phyloP scores from a whole-genome alignment of 257 asterid genomes.

The Solanum pinnatisectum region DNA sequence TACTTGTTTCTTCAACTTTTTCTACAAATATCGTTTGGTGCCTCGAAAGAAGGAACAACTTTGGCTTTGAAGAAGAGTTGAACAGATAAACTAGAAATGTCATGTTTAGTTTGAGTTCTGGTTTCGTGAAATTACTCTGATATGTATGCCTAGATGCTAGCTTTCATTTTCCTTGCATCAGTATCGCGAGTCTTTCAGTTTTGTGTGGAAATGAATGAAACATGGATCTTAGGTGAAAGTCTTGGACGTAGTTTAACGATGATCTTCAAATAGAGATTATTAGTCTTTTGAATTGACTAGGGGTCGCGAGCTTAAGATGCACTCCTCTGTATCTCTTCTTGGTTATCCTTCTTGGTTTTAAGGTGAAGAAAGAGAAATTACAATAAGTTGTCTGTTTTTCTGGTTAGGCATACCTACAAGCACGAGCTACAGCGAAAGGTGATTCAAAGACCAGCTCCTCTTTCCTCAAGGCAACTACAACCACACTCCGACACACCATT shows the following conservation, averaged over 20 bases:
- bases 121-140: neutral
- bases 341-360: neutral
- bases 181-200: neutral
- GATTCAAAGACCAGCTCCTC: conserved; percentile 36
- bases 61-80: neutral
- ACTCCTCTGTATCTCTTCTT: neutral
- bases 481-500: conserved; percentile 59
- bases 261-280: neutral
- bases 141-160: neutral
- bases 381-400: neutral
- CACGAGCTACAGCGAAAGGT: conserved; percentile 51
- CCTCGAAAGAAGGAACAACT: neutral
- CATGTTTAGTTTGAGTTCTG: neutral
- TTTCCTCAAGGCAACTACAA: conserved; percentile 51
- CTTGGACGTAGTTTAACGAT: neutral
- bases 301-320: neutral
- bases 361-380: neutral
- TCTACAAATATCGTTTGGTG: neutral
- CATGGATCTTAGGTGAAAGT: neutral
- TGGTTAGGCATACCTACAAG: conserved; percentile 58
- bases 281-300: neutral
- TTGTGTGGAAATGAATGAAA: neutral
- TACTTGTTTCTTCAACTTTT: neutral
- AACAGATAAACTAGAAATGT: neutral
- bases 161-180: neutral